phyloP scores from a whole-genome alignment of 306 rosid species.

The Rubus parviflorus region DNA sequence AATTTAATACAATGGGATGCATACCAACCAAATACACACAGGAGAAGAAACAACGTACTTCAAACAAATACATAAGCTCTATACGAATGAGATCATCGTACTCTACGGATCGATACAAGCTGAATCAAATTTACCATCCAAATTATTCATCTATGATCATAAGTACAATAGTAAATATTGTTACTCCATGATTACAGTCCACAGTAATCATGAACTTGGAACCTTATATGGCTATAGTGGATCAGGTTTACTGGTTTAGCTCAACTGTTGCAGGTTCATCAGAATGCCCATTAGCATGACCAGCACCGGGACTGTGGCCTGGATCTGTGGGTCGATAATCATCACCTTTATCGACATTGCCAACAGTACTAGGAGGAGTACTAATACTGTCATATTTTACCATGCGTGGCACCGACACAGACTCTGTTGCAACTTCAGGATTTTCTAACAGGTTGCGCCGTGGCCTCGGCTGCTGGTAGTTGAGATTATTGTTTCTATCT shows the following conservation, averaged over 20 bases:
- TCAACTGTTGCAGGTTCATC: slow-evolving; percentile 27
- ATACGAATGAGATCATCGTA: background rate
- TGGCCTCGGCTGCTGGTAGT: slow-evolving; percentile 1
- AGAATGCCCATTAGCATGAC: slow-evolving; percentile 78
- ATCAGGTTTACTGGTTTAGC: slow-evolving; percentile 29
- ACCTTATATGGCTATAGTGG: background rate
- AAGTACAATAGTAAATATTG: background rate
- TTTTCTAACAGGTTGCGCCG: slow-evolving; percentile 26
- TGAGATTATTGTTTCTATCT: background rate
- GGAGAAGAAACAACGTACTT: too few relatives aligned
- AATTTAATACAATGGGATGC: background rate
- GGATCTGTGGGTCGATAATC: slow-evolving; percentile 71
- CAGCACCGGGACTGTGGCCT: slow-evolving; percentile 92
- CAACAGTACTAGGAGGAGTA: background rate
- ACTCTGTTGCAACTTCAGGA: background rate
- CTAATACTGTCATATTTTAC: background rate
- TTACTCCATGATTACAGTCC: background rate
- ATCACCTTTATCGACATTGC: slow-evolving; percentile 21
- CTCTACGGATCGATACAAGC: background rate
- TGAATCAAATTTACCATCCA: background rate
- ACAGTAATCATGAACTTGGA: slow-evolving; percentile 6
- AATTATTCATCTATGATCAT: slow-evolving; percentile 6
- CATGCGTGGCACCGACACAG: background rate
- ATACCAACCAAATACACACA: background rate
- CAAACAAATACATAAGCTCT: slow-evolving; percentile 3